Evolutionary conservation across 768 basidiomycete genomes (phyloP).

Genomic region (Lactarius hatsudake): DNA sequence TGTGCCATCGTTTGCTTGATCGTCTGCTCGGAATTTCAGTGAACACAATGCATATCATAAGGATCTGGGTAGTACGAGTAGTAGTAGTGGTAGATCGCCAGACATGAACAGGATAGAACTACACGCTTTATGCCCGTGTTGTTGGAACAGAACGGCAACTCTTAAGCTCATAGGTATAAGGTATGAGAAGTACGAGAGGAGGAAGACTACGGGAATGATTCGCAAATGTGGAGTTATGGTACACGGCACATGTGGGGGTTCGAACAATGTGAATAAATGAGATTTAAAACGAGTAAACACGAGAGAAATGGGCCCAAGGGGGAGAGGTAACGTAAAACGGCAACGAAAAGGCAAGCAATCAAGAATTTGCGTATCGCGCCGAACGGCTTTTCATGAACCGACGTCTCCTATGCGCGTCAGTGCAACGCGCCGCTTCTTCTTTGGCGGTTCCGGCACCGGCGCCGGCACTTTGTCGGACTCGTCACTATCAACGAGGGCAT

Average conservation of each 20-base stretch:
- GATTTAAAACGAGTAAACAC: constrained; percentile 1
- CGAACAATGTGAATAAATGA: constrained; percentile 13
- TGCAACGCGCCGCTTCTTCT: constrained; percentile 83
- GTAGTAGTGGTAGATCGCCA: constrained; percentile 1
- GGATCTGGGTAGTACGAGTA: neutral
- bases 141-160: neutral
- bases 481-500: constrained; percentile 13
- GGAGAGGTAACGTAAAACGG: neutral
- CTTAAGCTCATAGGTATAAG: constrained; percentile 21
- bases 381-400: constrained; percentile 15
- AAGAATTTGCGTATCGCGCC: neutral
- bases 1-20: too few species aligned
- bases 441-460: constrained; percentile 62
- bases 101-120: constrained; percentile 16
- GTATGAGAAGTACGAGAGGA: constrained; percentile 9
- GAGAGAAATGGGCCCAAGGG: constrained; percentile 1
- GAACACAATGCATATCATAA: neutral
- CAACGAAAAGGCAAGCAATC: neutral
- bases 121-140: neutral
- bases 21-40: neutral
- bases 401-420: constrained; percentile 64
- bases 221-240: constrained; percentile 11
- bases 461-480: constrained; percentile 37
- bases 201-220: neutral
- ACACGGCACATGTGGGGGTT: constrained; percentile 12